Evolutionary conservation across 139 green algal genomes (phyloP).

Genomic region (Haematococcus sp.): DNA sequence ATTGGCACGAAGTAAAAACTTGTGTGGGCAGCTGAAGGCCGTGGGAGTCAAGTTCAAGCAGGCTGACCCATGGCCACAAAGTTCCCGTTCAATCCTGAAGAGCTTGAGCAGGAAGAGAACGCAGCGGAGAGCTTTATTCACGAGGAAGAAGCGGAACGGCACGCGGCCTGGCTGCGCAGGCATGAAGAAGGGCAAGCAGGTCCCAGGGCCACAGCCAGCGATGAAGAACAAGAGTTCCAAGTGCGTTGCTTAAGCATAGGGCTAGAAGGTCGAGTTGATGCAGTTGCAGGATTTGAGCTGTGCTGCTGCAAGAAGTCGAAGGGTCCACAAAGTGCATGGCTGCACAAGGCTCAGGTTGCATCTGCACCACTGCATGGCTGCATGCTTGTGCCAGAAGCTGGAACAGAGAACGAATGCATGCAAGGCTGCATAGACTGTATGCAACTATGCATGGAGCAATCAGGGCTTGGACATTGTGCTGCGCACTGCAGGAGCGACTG

Average conservation of each 20-base stretch:
- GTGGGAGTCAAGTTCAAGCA: too few species aligned
- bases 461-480: background rate
- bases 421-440: background rate
- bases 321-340: too few species aligned
- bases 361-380: too few species aligned
- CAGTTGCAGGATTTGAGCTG: too few species aligned
- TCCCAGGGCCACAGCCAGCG: background rate
- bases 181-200: background rate
- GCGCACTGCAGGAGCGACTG: background rate
- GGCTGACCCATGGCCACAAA: too few species aligned
- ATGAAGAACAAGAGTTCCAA: background rate
- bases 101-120: slow-evolving; percentile 8
- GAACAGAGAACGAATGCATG: background rate
- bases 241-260: too few species aligned
- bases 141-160: background rate
- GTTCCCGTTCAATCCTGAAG: background rate
- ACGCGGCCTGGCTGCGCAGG: background rate
- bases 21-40: too few species aligned
- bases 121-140: background rate
- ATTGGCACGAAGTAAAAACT: too few species aligned
- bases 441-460: background rate
- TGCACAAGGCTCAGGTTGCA: too few species aligned
- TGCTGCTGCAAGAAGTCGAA: too few species aligned
- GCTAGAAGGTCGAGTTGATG: too few species aligned
- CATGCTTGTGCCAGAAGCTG: background rate